phyloP scores from a whole-genome alignment of 805 yeast species.

The Pichia exigua region DNA sequence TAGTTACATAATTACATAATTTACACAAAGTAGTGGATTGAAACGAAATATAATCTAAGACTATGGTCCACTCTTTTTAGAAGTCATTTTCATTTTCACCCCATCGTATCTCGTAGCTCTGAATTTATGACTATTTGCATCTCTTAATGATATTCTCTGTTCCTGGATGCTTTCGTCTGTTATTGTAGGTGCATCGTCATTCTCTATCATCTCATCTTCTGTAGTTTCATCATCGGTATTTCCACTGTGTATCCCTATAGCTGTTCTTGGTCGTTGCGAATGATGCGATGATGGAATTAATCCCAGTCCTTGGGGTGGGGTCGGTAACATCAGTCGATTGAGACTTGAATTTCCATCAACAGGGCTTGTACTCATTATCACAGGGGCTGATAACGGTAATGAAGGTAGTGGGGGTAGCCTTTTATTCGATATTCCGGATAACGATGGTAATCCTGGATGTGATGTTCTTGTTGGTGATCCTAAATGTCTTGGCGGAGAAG shows the following conservation, averaged over 20 bases:
- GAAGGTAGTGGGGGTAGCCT: constrained; percentile 4
- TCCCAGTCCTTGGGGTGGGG: background rate
- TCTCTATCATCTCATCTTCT: constrained; percentile 19
- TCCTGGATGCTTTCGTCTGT: background rate
- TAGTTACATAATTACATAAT: background rate
- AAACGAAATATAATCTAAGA: background rate
- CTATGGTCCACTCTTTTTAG: background rate
- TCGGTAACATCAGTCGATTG: background rate
- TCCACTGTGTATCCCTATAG: background rate
- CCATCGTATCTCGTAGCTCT: constrained; percentile 9
- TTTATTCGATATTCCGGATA: constrained; percentile 2
- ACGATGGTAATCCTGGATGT: background rate
- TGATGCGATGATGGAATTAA: background rate
- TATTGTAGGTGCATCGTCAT: constrained; percentile 10
- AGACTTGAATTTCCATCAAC: background rate
- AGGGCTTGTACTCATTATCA: background rate
- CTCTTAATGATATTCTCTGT: background rate
- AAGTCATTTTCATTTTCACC: constrained; percentile 6
- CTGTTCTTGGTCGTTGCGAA: background rate
- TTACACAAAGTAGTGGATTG: background rate
- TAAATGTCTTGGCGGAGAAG: constrained; percentile 8
- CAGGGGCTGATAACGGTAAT: constrained; percentile 7
- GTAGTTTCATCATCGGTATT: constrained; percentile 7
- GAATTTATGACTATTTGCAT: constrained; percentile 2
- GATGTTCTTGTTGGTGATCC: constrained; percentile 2